Percentiles rank a stretch among this genome's conserved stretches.
These are phyloP conservation scores for Anethum foeniculum DNA, from an alignment of 140 eudicot genomes.

Conservation along the genomic window DNA sequence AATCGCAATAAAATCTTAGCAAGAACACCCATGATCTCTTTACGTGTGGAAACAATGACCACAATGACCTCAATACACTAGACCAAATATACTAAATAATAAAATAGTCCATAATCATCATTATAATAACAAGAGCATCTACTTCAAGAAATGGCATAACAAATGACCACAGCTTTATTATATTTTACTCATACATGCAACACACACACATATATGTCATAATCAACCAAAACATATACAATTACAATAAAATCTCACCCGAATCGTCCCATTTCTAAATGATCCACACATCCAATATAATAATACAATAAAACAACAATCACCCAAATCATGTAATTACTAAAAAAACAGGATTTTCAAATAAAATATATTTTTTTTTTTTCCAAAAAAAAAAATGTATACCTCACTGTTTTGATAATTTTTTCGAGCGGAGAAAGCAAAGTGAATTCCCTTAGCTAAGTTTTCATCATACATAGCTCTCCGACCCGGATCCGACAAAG, in stretches of 20 bases:
- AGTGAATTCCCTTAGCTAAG: constrained; percentile 48
- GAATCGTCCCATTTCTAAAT: neutral
- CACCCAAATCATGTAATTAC: neutral
- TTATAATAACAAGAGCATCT: neutral
- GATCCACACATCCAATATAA: neutral
- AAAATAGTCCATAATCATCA: neutral
- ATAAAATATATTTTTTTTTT: no score
- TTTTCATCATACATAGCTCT: constrained; percentile 71
- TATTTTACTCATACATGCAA: neutral
- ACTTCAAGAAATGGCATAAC: neutral
- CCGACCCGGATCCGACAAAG: constrained; percentile 68
- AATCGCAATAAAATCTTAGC: neutral
- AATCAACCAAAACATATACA: neutral
- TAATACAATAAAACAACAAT: neutral
- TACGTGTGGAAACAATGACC: neutral
- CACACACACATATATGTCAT: neutral
- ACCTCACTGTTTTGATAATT: constrained; percentile 46
- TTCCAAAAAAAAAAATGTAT: neutral
- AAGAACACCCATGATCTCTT: neutral
- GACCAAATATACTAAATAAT: neutral
- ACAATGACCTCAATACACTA: neutral
- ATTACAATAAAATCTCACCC: neutral
- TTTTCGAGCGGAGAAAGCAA: constrained; percentile 51
- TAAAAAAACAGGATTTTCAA: neutral
- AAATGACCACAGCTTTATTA: neutral